Base-by-base conservation (phyloP, 345 rosid species). In the Populus tremula region DNA sequence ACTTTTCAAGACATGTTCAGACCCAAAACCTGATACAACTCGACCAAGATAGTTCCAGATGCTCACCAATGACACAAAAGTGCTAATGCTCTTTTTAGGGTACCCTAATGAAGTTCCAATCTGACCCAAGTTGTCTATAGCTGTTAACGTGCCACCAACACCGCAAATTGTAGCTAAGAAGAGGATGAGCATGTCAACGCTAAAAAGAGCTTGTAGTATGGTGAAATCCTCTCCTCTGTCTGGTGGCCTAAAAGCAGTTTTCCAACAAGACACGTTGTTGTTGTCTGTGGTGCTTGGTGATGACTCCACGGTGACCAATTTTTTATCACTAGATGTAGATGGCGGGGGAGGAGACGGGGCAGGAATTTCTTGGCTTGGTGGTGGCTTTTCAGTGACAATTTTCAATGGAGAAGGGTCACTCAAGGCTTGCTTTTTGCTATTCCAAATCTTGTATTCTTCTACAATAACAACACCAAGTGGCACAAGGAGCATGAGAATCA, bases 31-130 rank as follows among this genome's bases (percentile, higher is more conserved):
- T 1, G 94, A 41, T 0, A n/a, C 71, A 7, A 90, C 92, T 29
- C 92, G 76, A 7, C 92, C 94, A 0, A 87, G 80, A 56, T 81
- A 90, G 66, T 90, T 90, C 94, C 92, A 90, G 27, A 90, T 87
- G 77, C 94, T 90, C 4, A 90, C 91, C 0, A 89, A 85, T 9
- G 94, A 90, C 2, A 90, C 90, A 27, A 89, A 85, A 8, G 91
- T 86, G 45, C 86, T 79, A 1, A 67, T 83, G 86, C 89, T 87
- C 69, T 10, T 67, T 45, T 56, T 81, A 6, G 91, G 90, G 75
- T 91, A 91, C 59, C 88, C 86, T 1, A 87, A 80, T 7, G 96
- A 87, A 1, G 69, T 4, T 25, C 96, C 96, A 0, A 91, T 90
- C 69, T 91, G 96, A 36, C 87, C 87, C 80, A 91, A 68, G 78